Evolutionary conservation across 768 basidiomycete species (phyloP).

Genomic region (Trametes meyenii): DNA sequence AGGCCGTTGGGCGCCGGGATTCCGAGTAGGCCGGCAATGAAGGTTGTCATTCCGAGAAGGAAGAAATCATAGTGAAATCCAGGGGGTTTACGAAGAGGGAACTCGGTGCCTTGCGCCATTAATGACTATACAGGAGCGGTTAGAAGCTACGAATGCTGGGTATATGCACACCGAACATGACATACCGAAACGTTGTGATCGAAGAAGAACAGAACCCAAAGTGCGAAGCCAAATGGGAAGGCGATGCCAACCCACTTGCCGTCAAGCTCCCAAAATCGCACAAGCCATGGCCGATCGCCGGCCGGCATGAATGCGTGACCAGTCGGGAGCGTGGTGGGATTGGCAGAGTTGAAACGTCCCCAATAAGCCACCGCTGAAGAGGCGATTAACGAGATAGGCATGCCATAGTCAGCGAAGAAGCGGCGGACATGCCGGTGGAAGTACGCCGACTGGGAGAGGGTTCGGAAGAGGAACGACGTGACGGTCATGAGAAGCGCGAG

Average conservation of each 20-base stretch:
- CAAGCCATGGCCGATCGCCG: conserved; percentile 77
- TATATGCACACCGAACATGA: not conserved
- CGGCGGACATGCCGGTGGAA: conserved; percentile 76
- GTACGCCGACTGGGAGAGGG: conserved; percentile 60
- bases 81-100: conserved; percentile 88
- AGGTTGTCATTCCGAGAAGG: conserved; percentile 86
- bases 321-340: conserved; percentile 69
- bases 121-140: conserved; percentile 56
- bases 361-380: conserved; percentile 82
- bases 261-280: conserved; percentile 86
- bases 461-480: conserved; percentile 72
- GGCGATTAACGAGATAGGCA: conserved; percentile 84
- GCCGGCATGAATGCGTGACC: conserved; percentile 72
- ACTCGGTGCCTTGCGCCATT: conserved; percentile 89
- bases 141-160: not conserved
- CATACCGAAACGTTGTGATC: conserved; percentile 91
- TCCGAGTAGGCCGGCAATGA: conserved; percentile 85
- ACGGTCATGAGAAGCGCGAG: conserved; percentile 80
- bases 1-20: conserved; percentile 86
- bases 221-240: conserved; percentile 82
- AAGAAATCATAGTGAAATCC: conserved; percentile 91
- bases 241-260: conserved; percentile 90
- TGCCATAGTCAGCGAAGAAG: conserved; percentile 86
- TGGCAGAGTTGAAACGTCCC: conserved; percentile 69
- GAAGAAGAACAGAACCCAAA: conserved; percentile 94